Percentiles rank a stretch among this genome's conserved stretches.
Evolutionary conservation across 495 filamentous ascomycete species (phyloP).

Genomic region (Viridothelium virens): DNA sequence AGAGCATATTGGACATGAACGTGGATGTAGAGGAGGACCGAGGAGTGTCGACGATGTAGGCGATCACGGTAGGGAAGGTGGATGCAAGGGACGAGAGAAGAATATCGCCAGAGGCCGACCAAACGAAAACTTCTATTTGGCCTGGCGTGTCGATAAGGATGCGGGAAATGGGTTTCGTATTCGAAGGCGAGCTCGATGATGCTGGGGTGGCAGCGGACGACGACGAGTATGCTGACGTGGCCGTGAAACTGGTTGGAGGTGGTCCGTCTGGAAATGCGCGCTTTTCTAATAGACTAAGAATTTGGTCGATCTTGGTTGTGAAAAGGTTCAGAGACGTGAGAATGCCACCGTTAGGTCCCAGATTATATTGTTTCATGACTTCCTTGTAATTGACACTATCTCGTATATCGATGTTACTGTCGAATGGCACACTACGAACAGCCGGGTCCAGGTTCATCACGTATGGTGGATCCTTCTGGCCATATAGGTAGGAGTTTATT

Average conservation of each 20-base stretch:
- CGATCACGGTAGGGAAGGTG: slow-evolving; percentile 89
- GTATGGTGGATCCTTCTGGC: slow-evolving; percentile 67
- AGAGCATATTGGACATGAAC: slow-evolving; percentile 99
- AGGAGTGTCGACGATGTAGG: slow-evolving; percentile 95
- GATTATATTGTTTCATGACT: slow-evolving; percentile 98
- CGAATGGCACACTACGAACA: slow-evolving; percentile 91
- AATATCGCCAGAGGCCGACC: slow-evolving; percentile 88
- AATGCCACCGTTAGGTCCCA: slow-evolving; percentile 97
- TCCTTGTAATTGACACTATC: slow-evolving; percentile 99
- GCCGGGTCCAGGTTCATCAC: slow-evolving; percentile 97
- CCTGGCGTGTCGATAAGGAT: slow-evolving; percentile 93
- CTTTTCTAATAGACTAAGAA: slow-evolving; percentile 82
- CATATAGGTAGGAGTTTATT: slow-evolving; percentile 84
- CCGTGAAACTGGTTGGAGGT: slow-evolving; percentile 41
- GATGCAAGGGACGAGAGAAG: slow-evolving; percentile 88
- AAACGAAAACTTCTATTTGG: slow-evolving; percentile 98
- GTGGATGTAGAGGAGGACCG: slow-evolving; percentile 85
- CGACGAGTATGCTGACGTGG: background rate
- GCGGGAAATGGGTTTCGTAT: slow-evolving; percentile 61
- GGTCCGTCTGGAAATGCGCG: slow-evolving; percentile 38
- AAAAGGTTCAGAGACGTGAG: slow-evolving; percentile 93
- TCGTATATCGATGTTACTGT: slow-evolving; percentile 94
- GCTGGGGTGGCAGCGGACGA: background rate
- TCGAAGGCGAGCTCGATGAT: slow-evolving; percentile 39
- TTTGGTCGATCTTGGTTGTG: slow-evolving; percentile 94